phyloP scores from a whole-genome alignment of 495 filamentous ascomycete genomes.

The Tuber calosporum region DNA sequence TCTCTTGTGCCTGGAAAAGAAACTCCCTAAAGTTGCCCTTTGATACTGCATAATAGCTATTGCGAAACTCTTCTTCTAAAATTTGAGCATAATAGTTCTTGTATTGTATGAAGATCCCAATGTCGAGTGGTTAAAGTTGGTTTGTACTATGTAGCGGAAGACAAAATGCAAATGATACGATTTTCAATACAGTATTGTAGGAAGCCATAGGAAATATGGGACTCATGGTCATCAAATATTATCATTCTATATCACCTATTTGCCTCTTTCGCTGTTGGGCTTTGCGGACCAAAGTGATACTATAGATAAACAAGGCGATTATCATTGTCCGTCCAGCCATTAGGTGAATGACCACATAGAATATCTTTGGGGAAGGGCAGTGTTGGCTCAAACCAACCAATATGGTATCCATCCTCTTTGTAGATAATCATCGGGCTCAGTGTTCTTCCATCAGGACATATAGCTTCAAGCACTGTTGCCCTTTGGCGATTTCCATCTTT shows the following conservation, averaged over 20 bases:
- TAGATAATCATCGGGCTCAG: conserved; percentile 13
- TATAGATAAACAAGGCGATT: not conserved
- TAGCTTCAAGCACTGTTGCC: conserved; percentile 5
- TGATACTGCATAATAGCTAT: not conserved
- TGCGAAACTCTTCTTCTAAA: conserved; percentile 1
- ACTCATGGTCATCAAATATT: conserved; percentile 3
- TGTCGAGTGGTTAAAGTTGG: conserved; percentile 4
- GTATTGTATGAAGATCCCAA: conserved; percentile 6
- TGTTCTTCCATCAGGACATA: not conserved
- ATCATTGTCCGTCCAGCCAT: conserved; percentile 4
- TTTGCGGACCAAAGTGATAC: conserved; percentile 4
- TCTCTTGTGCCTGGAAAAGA: not conserved
- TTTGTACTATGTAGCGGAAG: conserved; percentile 4
- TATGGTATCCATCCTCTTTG: not conserved
- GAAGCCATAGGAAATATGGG: not conserved
- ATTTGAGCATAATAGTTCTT: conserved; percentile 13
- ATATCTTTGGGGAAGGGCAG: conserved; percentile 4
- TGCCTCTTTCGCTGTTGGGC: not conserved
- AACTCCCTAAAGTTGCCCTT: conserved; percentile 12
- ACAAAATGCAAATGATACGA: conserved; percentile 9
- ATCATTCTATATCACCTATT: not conserved
- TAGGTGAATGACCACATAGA: conserved; percentile 1
- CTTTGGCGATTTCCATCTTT: conserved; percentile 13
- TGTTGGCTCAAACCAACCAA: conserved; percentile 6
- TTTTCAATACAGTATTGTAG: conserved; percentile 4